Base-by-base conservation (phyloP, 2,329 filamentous ascomycete genomes). In the Fusarium sp. region DNA sequence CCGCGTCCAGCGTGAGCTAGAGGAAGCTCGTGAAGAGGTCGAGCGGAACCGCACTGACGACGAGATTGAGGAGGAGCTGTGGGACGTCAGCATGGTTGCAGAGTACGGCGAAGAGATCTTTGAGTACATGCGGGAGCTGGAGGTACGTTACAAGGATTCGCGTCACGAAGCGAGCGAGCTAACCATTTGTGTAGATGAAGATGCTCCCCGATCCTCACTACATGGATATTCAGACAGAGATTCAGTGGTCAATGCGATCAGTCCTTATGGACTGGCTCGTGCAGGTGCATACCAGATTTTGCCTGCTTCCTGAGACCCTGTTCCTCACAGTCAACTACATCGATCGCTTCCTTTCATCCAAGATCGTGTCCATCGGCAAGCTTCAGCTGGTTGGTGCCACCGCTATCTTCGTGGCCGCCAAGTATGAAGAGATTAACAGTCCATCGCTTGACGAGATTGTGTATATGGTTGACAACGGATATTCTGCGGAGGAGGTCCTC, bases 381-480 rank as follows among this genome's bases (percentile, higher is more conserved):
- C 86, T 99, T 49, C 96, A 99, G 82, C 88, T 99, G 14, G 96
- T 98, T 56, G 96, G 96, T 50, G 95, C 96, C 20, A 98, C 96
- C 4, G 96, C 96, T 25, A 91, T 99, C 72, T 94, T 98, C 75
- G 90, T 99, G 65, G 96, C 96, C 11, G 92, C 96, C 73, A 99
- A 99, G 82, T 99, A 97, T 77, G 96, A 99, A 80, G 96, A 99
- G 82, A 97, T 99, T 83, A 97, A 97, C 81, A 97, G 94, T 79
- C 96, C 94, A 23, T 97, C 95, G 1, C 89, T 99, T 20, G 88
- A 91, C 67, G 96, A 99, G 83, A 97, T 99, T 75, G 92, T 97
- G 65, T 98, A 95, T 84, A 98, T 99, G 95, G 96, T 99, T 40
- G 96, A 99, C 77, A 88, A 90, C 44, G 93, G 93, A 60, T 99